Base-by-base conservation (phyloP, 306 rosid species). In the Potentilla sterilis region DNA sequence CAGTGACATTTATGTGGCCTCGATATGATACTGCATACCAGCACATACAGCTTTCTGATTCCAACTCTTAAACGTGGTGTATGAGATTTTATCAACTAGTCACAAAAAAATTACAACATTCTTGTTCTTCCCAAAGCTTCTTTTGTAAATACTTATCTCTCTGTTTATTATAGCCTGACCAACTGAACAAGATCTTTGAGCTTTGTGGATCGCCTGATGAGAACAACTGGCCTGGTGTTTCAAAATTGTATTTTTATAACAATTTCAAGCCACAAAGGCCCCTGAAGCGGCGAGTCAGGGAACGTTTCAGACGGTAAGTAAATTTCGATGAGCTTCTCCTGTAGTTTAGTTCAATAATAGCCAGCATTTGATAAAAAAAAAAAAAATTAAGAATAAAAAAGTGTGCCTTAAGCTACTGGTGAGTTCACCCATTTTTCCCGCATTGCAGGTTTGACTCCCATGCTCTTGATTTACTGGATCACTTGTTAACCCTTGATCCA, bases 131-230 rank as follows among this genome's bases (percentile, higher is more conserved):
- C 15, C 6, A 2, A 48, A 42, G 16, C 10, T 24, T 51, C 57
- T 15, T 38, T 58, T 63, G 28, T 78, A 55, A 81, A 80, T 44
- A 16, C 22, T 0, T 67, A 34, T 75, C 58, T 55, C 44, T 72
- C 47, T 73, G 73, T 69, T 37, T 44, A 11, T 76, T 89, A 72
- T 69, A 89, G 95, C 88, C 96, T 35, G 96, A 90, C 70, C 92
- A 90, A 81, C 61, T 90, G 61, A 90, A 83, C 77, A 90, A 90
- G 81, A 87, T 90, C 59, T 90, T 81, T 58, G 96, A 90, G 85
- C 88, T 90, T 41, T 90, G 96, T 86, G 92, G 96, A 74, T 87
- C 89, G 0, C 92, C 96, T 48, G 90, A 88, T 81, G 96, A 90
- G 75, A 75, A 63, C 74, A 90, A 83, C 74, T 90, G 96, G 96